A percentile compares a stretch with the other conserved stretches of the same genome.
Conservation (phyloP, 768 basidiomycete genomes). For the Lanmaoa rubissima region DNA sequence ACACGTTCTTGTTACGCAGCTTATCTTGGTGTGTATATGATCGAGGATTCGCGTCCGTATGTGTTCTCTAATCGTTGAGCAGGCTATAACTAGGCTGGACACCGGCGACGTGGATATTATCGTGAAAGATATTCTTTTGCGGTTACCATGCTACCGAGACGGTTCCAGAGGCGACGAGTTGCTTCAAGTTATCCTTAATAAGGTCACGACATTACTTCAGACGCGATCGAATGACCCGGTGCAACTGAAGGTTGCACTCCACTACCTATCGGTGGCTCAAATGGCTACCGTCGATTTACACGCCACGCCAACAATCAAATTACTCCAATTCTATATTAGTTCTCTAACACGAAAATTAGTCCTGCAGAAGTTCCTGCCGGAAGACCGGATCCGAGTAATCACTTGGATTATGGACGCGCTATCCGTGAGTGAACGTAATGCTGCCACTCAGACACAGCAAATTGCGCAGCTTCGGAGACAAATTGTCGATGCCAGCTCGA, state of each 20-base stretch:
- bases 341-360: constrained; percentile 43
- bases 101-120: constrained; percentile 44
- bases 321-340: constrained; percentile 54
- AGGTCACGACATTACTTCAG: constrained; percentile 35
- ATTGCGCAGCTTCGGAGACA: constrained; percentile 42
- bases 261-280: constrained; percentile 47
- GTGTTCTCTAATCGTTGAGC: constrained; percentile 4
- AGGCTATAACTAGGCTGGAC: constrained; percentile 52
- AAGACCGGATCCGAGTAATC: constrained; percentile 47
- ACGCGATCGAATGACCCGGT: constrained; percentile 28
- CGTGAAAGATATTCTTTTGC: constrained; percentile 52
- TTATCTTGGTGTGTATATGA: constrained; percentile 45
- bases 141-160: constrained; percentile 44
- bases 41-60: background rate
- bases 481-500: constrained; percentile 49
- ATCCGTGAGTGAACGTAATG: constrained; percentile 36
- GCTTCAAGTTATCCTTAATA: constrained; percentile 39
- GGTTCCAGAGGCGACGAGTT: constrained; percentile 38
- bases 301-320: constrained; percentile 41
- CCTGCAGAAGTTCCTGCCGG: constrained; percentile 43
- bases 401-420: constrained; percentile 45
- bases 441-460: constrained; percentile 24
- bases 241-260: constrained; percentile 37
- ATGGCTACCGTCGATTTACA: constrained; percentile 42
- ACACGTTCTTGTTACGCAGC: constrained; percentile 43